Evolutionary conservation across 2,329 filamentous ascomycete species (phyloP).

Genomic region (Cercospora zeae-maydis): DNA sequence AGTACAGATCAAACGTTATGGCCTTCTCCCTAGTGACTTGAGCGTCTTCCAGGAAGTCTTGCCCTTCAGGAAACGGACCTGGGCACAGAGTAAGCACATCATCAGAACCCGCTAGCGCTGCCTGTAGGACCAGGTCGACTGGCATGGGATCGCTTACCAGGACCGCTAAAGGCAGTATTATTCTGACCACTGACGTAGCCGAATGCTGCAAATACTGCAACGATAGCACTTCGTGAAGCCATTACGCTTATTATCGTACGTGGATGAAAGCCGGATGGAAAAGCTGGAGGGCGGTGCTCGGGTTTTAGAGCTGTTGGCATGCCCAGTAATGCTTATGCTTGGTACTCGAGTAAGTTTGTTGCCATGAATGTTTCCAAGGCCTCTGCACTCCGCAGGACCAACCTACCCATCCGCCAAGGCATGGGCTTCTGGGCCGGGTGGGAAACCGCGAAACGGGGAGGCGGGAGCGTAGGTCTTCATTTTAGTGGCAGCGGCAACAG

Average conservation of each 20-base stretch:
- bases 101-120: neutral
- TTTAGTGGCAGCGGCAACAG: neutral
- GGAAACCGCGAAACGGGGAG: neutral
- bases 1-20: slow-evolving; percentile 12
- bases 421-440: neutral
- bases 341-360: slow-evolving; percentile 3
- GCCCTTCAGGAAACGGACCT: slow-evolving; percentile 5
- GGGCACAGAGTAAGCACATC: neutral
- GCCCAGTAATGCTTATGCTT: slow-evolving; percentile 11
- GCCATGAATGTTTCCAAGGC: slow-evolving; percentile 9
- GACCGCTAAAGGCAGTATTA: slow-evolving; percentile 9
- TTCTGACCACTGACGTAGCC: slow-evolving; percentile 12
- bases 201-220: neutral
- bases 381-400: slow-evolving; percentile 5
- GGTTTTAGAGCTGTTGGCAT: neutral
- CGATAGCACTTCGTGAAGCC: slow-evolving; percentile 2
- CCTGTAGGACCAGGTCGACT: neutral
- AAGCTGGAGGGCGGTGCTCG: neutral
- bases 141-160: neutral
- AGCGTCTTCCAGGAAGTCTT: slow-evolving; percentile 7
- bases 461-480: neutral
- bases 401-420: neutral
- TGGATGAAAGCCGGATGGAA: neutral
- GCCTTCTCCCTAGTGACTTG: slow-evolving; percentile 7
- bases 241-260: neutral